These are phyloP conservation scores for Daedaleopsis nitida DNA, from an alignment of 768 basidiomycete species.

Conservation along the genomic window DNA sequence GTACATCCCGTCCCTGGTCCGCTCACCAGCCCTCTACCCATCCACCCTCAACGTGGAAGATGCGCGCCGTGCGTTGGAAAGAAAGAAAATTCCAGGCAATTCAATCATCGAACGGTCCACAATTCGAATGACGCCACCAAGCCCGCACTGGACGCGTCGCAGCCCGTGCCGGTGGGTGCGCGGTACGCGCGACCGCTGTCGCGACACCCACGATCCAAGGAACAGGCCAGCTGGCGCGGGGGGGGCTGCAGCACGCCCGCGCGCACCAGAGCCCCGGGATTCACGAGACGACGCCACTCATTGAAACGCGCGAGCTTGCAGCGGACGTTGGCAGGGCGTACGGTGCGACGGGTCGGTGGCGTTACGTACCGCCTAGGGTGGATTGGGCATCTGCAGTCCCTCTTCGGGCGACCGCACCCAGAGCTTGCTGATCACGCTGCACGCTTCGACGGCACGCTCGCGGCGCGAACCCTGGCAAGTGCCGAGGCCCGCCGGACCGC, in stretches of 20 bases:
- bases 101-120: no score
- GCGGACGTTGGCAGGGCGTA: neutral
- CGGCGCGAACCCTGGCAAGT: no score
- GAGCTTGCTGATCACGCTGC: no score
- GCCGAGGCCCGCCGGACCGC: neutral
- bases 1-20: conserved; percentile 3
- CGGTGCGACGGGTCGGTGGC: neutral
- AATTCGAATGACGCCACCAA: no score
- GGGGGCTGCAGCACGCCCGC: neutral
- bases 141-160: no score
- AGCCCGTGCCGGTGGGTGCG: no score
- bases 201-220: neutral
- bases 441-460: no score
- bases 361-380: neutral
- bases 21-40: neutral
- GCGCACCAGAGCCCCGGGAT: neutral
- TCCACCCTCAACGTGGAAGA: neutral
- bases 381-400: neutral
- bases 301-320: neutral
- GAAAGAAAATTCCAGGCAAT: no score
- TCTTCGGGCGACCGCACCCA: neutral
- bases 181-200: no score
- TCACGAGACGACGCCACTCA: neutral
- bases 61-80: neutral
- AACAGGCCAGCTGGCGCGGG: neutral